phyloP scores from a whole-genome alignment of 805 yeast species.

The Spathaspora sp. region DNA sequence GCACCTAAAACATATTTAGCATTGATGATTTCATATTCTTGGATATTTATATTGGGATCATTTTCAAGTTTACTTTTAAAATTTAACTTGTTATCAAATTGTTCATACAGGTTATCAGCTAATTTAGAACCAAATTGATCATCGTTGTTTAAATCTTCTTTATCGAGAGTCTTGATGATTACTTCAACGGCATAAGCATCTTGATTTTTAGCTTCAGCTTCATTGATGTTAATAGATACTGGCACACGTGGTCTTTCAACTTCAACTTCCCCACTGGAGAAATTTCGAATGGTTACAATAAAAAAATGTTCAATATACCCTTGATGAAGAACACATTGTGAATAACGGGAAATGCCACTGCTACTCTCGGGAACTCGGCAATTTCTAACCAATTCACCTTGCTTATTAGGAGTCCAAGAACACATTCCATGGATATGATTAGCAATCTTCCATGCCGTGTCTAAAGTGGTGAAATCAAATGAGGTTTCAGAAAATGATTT shows the following conservation, averaged over 20 bases:
- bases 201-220: conserved; percentile 6
- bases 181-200: conserved; percentile 13
- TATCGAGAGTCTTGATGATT: conserved; percentile 10
- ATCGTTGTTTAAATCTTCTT: conserved; percentile 8
- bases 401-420: conserved; percentile 25
- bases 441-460: conserved; percentile 19
- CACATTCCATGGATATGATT: conserved; percentile 24
- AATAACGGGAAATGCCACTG: conserved; percentile 22
- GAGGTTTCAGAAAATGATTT: conserved; percentile 9
- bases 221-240: conserved; percentile 12
- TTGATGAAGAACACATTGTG: conserved; percentile 26
- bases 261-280: conserved; percentile 9
- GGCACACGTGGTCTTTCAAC: conserved; percentile 19
- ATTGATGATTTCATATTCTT: conserved; percentile 15
- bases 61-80: background rate
- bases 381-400: conserved; percentile 19
- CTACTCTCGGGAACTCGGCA: conserved; percentile 21
- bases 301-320: conserved; percentile 25
- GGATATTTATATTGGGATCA: conserved; percentile 5
- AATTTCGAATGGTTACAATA: conserved; percentile 16
- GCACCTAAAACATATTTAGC: conserved; percentile 29
- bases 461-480: conserved; percentile 19
- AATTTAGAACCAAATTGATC: conserved; percentile 15
- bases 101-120: conserved; percentile 23
- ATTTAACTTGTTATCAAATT: conserved; percentile 16